Evolutionary conservation across 192 early-diverging fungal species (phyloP).

Genomic region (Phlyctochytrium planicorne): DNA sequence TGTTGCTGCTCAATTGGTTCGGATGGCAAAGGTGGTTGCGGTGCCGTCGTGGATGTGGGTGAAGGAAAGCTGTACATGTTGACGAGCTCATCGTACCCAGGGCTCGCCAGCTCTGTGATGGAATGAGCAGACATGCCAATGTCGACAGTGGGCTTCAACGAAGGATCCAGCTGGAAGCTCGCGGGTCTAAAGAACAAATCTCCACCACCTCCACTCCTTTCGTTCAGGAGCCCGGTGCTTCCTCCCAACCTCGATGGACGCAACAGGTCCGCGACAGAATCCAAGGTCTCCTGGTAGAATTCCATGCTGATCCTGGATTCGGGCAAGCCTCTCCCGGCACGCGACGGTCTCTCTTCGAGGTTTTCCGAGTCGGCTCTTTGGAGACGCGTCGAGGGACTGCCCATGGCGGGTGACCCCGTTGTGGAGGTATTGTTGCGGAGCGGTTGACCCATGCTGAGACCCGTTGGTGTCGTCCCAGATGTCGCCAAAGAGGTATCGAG

Average conservation of each 20-base stretch:
- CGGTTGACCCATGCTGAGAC: too few species aligned
- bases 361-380: neutral
- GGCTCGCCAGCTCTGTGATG: neutral
- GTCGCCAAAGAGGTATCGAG: neutral
- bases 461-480: too few species aligned
- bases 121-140: neutral
- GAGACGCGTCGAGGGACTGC: neutral
- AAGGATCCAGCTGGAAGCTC: conserved; percentile 9
- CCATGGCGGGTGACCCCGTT: neutral
- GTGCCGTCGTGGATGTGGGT: too few species aligned
- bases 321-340: too few species aligned
- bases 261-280: neutral
- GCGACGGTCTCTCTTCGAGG: neutral
- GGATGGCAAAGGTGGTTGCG: too few species aligned
- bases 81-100: neutral
- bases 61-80: too few species aligned
- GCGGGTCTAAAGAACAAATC: conserved; percentile 4
- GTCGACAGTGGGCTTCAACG: neutral
- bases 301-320: too few species aligned
- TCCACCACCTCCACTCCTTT: conserved; percentile 1
- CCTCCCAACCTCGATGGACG: neutral
- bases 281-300: conserved; percentile 1
- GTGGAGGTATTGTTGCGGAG: neutral
- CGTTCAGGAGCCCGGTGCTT: neutral
- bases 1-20: too few species aligned